Evolutionary conservation across 2,329 filamentous ascomycete species (phyloP).

Genomic region (Colletotrichum destructivum): DNA sequence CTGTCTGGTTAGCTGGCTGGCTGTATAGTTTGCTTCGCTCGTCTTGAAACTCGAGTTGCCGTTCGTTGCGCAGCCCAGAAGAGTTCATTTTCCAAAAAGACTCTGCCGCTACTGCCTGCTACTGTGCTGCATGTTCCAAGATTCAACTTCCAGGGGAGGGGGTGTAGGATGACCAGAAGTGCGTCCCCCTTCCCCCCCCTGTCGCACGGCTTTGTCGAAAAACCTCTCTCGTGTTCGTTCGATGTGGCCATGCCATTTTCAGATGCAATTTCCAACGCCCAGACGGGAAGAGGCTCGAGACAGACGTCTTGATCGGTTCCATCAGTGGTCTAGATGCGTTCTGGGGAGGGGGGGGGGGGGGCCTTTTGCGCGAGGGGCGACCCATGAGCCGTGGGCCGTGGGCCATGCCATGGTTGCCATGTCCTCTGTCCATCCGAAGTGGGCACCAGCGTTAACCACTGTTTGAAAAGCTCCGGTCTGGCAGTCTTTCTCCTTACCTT

Average conservation of each 20-base stretch:
- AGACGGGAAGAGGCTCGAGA: constrained; percentile 24
- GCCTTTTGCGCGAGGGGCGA: constrained; percentile 16
- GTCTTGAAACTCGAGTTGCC: background rate
- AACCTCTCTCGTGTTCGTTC: constrained; percentile 36
- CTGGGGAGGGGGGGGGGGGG: too few relatives aligned
- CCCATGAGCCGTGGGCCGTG: background rate
- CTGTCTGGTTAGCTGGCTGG: background rate
- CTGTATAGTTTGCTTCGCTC: background rate
- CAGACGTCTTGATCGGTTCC: constrained; percentile 19
- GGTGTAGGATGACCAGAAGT: constrained; percentile 8
- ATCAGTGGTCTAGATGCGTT: constrained; percentile 33
- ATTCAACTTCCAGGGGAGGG: constrained; percentile 7
- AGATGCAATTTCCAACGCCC: constrained; percentile 41
- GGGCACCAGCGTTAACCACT: constrained; percentile 18
- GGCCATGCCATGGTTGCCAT: constrained; percentile 7
- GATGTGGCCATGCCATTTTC: constrained; percentile 37
- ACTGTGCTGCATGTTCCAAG: background rate
- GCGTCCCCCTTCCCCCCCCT: background rate
- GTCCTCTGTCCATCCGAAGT: constrained; percentile 32
- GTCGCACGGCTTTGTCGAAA: constrained; percentile 14
- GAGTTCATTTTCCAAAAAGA: background rate
- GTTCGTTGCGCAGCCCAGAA: background rate
- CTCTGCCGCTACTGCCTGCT: too few relatives aligned
- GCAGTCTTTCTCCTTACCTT: background rate
- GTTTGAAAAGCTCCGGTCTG: constrained; percentile 22